A percentile compares a stretch with the other conserved stretches of the same genome.
Evolutionary conservation across 2,329 filamentous ascomycete species (phyloP).

Genomic region (Exophiala aquamarina): DNA sequence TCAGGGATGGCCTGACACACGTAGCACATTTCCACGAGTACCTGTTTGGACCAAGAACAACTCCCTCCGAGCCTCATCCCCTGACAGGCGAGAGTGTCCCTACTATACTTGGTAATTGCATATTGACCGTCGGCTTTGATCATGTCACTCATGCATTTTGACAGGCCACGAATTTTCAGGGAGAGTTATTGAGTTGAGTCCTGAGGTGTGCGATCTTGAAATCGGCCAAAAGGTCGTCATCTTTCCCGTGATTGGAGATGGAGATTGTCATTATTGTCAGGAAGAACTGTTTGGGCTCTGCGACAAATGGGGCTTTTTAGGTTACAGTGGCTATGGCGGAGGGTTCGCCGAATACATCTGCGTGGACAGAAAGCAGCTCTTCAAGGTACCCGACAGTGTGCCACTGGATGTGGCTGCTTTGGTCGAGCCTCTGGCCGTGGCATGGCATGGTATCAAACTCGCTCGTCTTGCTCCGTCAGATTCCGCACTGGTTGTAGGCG

Average conservation of each 20-base stretch:
- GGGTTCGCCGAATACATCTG: slow-evolving; percentile 3
- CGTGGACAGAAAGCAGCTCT: background rate
- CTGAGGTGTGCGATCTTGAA: background rate
- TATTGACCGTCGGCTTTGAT: too few relatives aligned
- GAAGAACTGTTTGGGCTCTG: slow-evolving; percentile 16
- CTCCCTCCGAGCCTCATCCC: slow-evolving; percentile 46
- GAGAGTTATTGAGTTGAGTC: slow-evolving; percentile 33
- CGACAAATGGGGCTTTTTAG: slow-evolving; percentile 1
- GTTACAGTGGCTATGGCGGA: slow-evolving; percentile 7
- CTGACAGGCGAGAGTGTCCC: slow-evolving; percentile 51
- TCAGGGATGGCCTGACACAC: slow-evolving; percentile 40
- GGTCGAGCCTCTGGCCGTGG: slow-evolving; percentile 8
- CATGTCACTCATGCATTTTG: too few relatives aligned
- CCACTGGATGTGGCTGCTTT: slow-evolving; percentile 1
- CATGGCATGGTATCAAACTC: slow-evolving; percentile 24
- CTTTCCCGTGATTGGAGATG: background rate
- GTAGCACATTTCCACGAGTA: background rate
- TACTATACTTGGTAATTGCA: slow-evolving; percentile 42
- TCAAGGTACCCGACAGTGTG: slow-evolving; percentile 3
- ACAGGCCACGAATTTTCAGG: slow-evolving; percentile 51
- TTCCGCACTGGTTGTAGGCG: slow-evolving; percentile 36
- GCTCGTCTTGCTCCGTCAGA: slow-evolving; percentile 43
- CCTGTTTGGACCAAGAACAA: slow-evolving; percentile 39
- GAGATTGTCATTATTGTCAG: slow-evolving; percentile 1
- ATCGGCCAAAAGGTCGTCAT: background rate